Conservation (phyloP, 306 rosid genomes). For the Ceratonia siliqua region DNA sequence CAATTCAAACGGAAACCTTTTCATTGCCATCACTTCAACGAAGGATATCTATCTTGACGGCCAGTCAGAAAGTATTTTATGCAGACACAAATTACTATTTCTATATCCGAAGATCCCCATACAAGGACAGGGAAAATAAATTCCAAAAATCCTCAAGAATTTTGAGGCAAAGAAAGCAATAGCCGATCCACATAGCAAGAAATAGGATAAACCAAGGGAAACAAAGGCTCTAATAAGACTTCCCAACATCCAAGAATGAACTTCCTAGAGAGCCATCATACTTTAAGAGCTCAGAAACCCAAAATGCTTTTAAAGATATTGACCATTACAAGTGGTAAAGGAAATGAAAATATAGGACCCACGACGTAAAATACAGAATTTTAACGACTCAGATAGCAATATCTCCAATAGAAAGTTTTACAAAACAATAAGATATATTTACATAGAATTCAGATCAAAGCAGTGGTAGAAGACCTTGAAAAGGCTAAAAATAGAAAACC, state of each 20-base stretch:
- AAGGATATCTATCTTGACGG: constrained; percentile 54
- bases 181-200: constrained; percentile 65
- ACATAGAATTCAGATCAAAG: constrained; percentile 36
- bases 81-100: constrained; percentile 56
- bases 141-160: constrained; percentile 47
- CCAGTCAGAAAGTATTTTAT: constrained; percentile 55
- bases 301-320: constrained; percentile 23
- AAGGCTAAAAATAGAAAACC: constrained; percentile 30
- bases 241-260: constrained; percentile 73
- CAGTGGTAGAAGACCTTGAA: constrained; percentile 30
- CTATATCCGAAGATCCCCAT: constrained; percentile 64
- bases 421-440: background rate
- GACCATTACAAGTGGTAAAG: constrained; percentile 17
- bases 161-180: constrained; percentile 55
- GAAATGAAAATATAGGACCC: constrained; percentile 29
- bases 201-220: constrained; percentile 67
- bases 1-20: constrained; percentile 72
- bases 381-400: constrained; percentile 24
- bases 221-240: constrained; percentile 67
- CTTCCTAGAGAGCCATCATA: constrained; percentile 56
- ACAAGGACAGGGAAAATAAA: constrained; percentile 79
- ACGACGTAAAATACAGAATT: constrained; percentile 27
- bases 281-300: constrained; percentile 38
- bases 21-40: constrained; percentile 48
- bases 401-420: background rate